Evolutionary conservation across 805 yeast species (phyloP).

Genomic region (Monosporozyma unispora): DNA sequence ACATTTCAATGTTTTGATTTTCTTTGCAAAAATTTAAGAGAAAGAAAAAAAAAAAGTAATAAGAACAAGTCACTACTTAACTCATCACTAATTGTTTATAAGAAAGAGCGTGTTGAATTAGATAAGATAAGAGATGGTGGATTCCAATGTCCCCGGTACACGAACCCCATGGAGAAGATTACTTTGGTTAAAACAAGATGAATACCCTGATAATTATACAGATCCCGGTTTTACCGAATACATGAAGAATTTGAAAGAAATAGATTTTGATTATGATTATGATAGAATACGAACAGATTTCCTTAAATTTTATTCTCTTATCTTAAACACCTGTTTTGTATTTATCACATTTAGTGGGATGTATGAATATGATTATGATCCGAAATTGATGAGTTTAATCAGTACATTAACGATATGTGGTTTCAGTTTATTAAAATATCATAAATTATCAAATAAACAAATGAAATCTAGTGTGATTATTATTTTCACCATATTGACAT

Average conservation of each 20-base stretch:
- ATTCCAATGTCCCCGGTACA: neutral
- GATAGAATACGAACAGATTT: constrained; percentile 18
- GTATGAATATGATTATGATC: constrained; percentile 17
- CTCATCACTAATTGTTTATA: too few relatives aligned
- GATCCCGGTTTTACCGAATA: constrained; percentile 57
- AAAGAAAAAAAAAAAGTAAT: too few relatives aligned
- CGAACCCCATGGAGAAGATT: constrained; percentile 60
- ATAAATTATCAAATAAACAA: neutral
- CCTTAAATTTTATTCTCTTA: constrained; percentile 21
- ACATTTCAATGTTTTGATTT: too few relatives aligned
- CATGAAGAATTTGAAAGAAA: constrained; percentile 10
- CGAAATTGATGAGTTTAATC: constrained; percentile 11
- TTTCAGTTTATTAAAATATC: neutral
- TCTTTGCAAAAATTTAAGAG: too few relatives aligned
- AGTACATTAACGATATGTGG: neutral
- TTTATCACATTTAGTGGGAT: constrained; percentile 46
- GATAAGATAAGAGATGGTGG: neutral
- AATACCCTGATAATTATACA: constrained; percentile 84
- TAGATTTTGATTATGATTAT: constrained; percentile 9
- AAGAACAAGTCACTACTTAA: too few relatives aligned
- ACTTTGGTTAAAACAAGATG: constrained; percentile 70
- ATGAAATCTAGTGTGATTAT: constrained; percentile 63
- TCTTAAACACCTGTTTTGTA: constrained; percentile 55
- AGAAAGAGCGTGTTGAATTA: too few relatives aligned
- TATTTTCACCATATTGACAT: constrained; percentile 57